Evolutionary conservation across 768 basidiomycete genomes (phyloP).

Genomic region (Pleurotus giganteus): DNA sequence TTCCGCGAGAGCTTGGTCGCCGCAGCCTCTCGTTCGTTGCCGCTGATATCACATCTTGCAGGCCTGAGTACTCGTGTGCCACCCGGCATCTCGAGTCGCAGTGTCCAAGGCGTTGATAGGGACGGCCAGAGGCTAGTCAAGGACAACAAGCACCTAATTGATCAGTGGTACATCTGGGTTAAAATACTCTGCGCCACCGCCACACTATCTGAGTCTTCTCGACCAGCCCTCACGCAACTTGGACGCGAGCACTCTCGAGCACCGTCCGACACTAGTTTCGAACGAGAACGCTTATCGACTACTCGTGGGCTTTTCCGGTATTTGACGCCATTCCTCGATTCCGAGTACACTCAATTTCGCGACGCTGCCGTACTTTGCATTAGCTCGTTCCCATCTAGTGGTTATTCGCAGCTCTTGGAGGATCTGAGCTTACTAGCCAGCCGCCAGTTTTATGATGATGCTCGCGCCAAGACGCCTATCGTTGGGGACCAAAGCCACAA

Average conservation of each 20-base stretch:
- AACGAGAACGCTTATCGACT: slow-evolving; percentile 79
- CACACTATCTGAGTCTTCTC: slow-evolving; percentile 55
- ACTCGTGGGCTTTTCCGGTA: slow-evolving; percentile 83
- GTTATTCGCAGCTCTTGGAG: slow-evolving; percentile 80
- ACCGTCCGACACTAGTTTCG: slow-evolving; percentile 72
- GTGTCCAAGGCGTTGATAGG: slow-evolving; percentile 38
- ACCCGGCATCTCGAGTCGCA: slow-evolving; percentile 40
- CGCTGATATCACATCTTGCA: slow-evolving; percentile 68
- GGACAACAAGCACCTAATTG: slow-evolving; percentile 58
- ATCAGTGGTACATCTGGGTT: slow-evolving; percentile 85
- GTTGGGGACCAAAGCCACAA: slow-evolving; percentile 35
- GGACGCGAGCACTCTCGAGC: slow-evolving; percentile 69
- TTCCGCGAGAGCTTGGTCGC: slow-evolving; percentile 70
- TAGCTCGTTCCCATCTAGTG: slow-evolving; percentile 76
- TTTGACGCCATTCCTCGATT: slow-evolving; percentile 83
- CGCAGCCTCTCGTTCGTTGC: slow-evolving; percentile 68
- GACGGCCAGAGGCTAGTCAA: slow-evolving; percentile 50
- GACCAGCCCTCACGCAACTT: slow-evolving; percentile 50
- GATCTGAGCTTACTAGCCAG: slow-evolving; percentile 79
- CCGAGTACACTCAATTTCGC: slow-evolving; percentile 79
- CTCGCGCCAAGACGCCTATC: slow-evolving; percentile 40
- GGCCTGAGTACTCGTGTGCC: slow-evolving; percentile 62
- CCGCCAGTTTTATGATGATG: slow-evolving; percentile 82
- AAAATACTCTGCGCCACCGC: slow-evolving; percentile 86
- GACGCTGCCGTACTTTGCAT: slow-evolving; percentile 87